Percentiles rank a stretch among this genome's conserved stretches.
These are phyloP conservation scores for Teunomyces panamensis DNA, from an alignment of 805 yeast genomes.

Conservation along the genomic window DNA sequence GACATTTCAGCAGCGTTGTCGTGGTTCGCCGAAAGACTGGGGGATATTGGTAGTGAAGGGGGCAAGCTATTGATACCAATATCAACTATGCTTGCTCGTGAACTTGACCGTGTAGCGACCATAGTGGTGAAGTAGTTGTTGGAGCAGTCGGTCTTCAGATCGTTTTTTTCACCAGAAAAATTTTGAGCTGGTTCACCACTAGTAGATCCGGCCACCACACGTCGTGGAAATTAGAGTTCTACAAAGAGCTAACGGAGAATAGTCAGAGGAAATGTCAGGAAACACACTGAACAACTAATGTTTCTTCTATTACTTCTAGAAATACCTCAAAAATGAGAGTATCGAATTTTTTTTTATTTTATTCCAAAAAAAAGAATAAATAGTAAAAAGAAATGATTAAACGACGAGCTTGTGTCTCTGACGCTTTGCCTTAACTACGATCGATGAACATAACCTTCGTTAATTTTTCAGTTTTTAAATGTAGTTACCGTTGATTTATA, in stretches of 20 bases:
- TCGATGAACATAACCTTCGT: background rate
- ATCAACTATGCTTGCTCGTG: background rate
- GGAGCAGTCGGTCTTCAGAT: background rate
- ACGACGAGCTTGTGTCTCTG: too few species aligned
- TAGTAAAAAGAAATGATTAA: too few species aligned
- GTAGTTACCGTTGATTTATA: too few species aligned
- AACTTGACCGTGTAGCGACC: slow-evolving; percentile 4
- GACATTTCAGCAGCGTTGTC: background rate
- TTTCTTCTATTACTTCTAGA: too few species aligned
- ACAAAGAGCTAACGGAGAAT: background rate
- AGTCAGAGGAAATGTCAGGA: background rate
- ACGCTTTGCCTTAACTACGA: too few species aligned
- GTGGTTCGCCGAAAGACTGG: background rate
- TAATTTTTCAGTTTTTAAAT: background rate
- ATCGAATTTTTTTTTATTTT: too few species aligned
- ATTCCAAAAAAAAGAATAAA: too few species aligned
- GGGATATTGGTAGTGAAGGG: background rate
- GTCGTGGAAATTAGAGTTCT: background rate
- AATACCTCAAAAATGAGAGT: too few species aligned
- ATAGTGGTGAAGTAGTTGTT: background rate
- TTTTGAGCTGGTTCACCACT: background rate
- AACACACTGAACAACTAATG: background rate
- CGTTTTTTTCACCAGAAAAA: background rate
- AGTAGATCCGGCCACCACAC: background rate
- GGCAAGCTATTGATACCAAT: background rate